Evolutionary conservation across 345 rosid species (phyloP), one percentile per base, ranked within the genome.

Genomic region (Eucalyptus caleyi): DNA sequence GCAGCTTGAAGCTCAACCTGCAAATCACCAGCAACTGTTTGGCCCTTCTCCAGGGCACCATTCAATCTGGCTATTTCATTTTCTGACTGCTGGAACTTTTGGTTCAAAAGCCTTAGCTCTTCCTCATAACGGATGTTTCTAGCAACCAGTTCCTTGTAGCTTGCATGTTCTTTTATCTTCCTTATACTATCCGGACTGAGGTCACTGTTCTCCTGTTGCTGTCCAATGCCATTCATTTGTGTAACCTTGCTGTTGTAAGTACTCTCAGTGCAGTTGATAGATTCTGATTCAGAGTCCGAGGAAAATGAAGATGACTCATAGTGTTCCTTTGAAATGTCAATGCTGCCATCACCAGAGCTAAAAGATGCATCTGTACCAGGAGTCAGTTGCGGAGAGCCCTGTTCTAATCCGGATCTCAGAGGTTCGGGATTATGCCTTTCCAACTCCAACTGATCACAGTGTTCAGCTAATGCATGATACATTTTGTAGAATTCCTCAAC

Each of bases 251-350:
- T 90, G 37, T 93, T 83, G 65, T 89, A 93, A 86, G 93, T 89
- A 80, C 95, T 93, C 59, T 93, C 90, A 59, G 97, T 94, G 65
- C 97, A 91, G 88, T 91, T 92, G 92, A 91, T 94, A 50, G 95
- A 94, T 72, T 97, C 99, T 5, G 98, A 90, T 88, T 96, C 99
- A 11, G 98, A 96, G 91, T 96, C 98, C 7, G 95, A 94, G 83
- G 95, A 94, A 30, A 92, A 91, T 21, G 96, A 94, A 69, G 96
- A 97, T 50, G 97, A 92, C 59, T 93, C 97, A 44, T 94, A 91
- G 67, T 92, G 96, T 93, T 95, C 97, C 92, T 93, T 95, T 88
- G 93, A 88, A 89, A 91, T 91, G 89, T 95, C 96, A 12, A 95
- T 94, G 89, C 93, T 92, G 12, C 93, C 92, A 32, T 92, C 92